Conservation (phyloP, 2,329 filamentous ascomycete genomes). For the Thelonectria discophora region DNA sequence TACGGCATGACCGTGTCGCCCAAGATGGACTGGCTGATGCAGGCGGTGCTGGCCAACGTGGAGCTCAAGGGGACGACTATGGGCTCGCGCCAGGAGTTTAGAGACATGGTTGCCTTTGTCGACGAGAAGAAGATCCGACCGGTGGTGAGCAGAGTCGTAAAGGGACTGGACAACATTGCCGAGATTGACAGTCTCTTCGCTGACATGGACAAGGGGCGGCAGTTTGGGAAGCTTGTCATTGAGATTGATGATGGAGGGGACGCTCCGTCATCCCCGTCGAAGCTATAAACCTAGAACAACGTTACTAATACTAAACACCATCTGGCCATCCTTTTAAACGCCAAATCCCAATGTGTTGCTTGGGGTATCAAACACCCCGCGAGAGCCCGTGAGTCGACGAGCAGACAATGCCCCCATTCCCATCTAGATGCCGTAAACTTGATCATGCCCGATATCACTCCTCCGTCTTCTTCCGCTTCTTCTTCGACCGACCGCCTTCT, state of each 20-base stretch:
- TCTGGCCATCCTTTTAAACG: slow-evolving; percentile 35
- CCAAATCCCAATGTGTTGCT: slow-evolving; percentile 29
- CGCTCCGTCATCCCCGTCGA: slow-evolving; percentile 46
- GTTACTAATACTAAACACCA: slow-evolving; percentile 6
- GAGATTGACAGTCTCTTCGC: slow-evolving; percentile 85
- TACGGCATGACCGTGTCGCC: slow-evolving; percentile 93
- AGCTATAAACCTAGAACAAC: slow-evolving; percentile 45
- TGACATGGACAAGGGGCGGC: slow-evolving; percentile 84
- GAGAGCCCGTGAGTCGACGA: slow-evolving; percentile 33
- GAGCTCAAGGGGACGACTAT: slow-evolving; percentile 89
- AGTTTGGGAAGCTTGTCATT: slow-evolving; percentile 94
- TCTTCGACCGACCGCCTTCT: slow-evolving; percentile 72
- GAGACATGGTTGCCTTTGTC: slow-evolving; percentile 90
- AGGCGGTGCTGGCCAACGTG: slow-evolving; percentile 84
- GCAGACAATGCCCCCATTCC: slow-evolving; percentile 34
- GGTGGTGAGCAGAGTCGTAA: slow-evolving; percentile 77
- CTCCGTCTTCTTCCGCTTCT: slow-evolving; percentile 67
- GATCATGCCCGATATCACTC: slow-evolving; percentile 38
- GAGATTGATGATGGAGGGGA: slow-evolving; percentile 61
- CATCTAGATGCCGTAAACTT: slow-evolving; percentile 25
- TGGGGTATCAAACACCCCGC: slow-evolving; percentile 43
- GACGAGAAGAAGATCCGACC: slow-evolving; percentile 76
- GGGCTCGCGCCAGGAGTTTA: slow-evolving; percentile 89
- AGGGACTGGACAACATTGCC: slow-evolving; percentile 78
- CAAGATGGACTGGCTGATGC: slow-evolving; percentile 87